Evolutionary conservation across 805 yeast species (phyloP).

Genomic region (Yarrowia phangngaensis): DNA sequence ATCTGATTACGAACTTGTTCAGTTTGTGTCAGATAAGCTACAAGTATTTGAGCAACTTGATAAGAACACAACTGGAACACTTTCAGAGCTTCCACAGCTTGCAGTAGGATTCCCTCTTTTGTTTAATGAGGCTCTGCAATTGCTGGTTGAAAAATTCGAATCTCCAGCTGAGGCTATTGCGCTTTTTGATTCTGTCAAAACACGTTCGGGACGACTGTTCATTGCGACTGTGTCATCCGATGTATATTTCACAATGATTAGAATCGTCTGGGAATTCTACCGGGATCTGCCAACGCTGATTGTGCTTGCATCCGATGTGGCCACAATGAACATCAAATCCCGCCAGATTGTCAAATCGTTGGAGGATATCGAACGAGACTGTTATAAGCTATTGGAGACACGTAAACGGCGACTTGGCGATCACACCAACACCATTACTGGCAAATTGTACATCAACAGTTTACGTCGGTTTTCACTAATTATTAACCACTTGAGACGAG

Average conservation of each 20-base stretch:
- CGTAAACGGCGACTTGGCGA: slow-evolving; percentile 1
- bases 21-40: slow-evolving; percentile 8
- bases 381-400: neutral
- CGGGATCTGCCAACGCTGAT: slow-evolving; percentile 36
- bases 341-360: neutral
- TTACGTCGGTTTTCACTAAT: neutral
- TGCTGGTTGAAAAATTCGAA: slow-evolving; percentile 32
- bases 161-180: slow-evolving; percentile 40
- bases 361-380: slow-evolving; percentile 5
- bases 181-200: slow-evolving; percentile 41
- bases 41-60: neutral
- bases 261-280: slow-evolving; percentile 42
- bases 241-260: slow-evolving; percentile 42
- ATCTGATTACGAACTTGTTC: slow-evolving; percentile 7
- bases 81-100: slow-evolving; percentile 26
- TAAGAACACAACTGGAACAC: neutral
- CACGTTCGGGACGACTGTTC: slow-evolving; percentile 40
- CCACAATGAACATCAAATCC: slow-evolving; percentile 7
- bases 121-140: slow-evolving; percentile 29
- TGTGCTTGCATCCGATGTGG: neutral
- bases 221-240: slow-evolving; percentile 42
- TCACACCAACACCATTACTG: neutral
- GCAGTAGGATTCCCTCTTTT: slow-evolving; percentile 29
- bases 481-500: neutral
- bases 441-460: neutral